Conservation (phyloP, 208 protist species). For the Crithidia brevicula region DNA sequence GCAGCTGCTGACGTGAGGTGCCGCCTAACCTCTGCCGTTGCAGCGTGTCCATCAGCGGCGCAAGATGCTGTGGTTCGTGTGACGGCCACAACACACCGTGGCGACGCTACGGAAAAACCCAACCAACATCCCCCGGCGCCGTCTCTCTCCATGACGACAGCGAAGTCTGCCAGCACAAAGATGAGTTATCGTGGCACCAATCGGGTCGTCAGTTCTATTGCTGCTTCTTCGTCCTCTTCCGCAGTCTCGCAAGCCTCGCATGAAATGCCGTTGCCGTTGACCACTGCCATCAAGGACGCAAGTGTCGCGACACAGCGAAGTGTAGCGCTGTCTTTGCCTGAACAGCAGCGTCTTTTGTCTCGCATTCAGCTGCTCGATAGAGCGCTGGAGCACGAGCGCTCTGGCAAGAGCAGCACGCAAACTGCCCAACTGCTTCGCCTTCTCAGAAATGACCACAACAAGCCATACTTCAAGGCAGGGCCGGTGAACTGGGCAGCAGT, state of each 20-base stretch:
- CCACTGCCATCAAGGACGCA: background rate
- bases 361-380: slow-evolving; percentile 17
- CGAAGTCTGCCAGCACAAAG: too few relatives aligned
- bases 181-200: too few relatives aligned
- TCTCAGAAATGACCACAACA: slow-evolving; percentile 5
- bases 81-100: slow-evolving; percentile 1
- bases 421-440: background rate
- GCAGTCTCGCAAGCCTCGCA: too few relatives aligned
- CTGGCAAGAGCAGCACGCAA: background rate
- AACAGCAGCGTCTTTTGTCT: slow-evolving; percentile 6
- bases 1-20: background rate
- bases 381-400: background rate
- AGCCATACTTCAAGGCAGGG: background rate
- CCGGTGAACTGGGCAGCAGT: slow-evolving; percentile 14
- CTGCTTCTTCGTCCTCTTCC: too few relatives aligned
- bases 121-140: too few relatives aligned
- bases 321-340: background rate
- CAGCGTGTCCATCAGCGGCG: background rate
- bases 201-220: too few relatives aligned
- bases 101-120: too few relatives aligned
- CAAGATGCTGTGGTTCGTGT: background rate
- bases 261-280: too few relatives aligned
- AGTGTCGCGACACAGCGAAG: background rate
- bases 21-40: background rate
- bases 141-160: too few relatives aligned